These are phyloP conservation scores for Mycena amicta DNA, from an alignment of 768 basidiomycete species.

Conservation along the genomic window DNA sequence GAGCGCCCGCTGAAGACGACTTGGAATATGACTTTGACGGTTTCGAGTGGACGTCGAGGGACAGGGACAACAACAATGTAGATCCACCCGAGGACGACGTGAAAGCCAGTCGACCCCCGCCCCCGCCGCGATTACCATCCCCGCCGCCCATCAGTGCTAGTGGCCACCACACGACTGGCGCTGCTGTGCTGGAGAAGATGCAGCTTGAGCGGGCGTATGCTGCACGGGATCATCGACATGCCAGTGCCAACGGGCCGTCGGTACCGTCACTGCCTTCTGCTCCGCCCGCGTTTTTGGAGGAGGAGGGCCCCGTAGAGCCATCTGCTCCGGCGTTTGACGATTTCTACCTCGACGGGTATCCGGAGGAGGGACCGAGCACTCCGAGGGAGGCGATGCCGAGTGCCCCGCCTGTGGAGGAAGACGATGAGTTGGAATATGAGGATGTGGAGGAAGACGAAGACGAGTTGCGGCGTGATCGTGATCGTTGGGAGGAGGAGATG, in stretches of 20 bases:
- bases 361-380: conserved; percentile 14
- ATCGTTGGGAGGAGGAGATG: not conserved
- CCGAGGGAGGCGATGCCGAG: not conserved
- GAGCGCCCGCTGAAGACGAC: not conserved
- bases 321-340: conserved; percentile 3
- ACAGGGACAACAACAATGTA: not conserved
- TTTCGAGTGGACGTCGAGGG: not conserved
- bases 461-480: not conserved
- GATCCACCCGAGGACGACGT: not conserved
- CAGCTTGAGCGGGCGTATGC: conserved; percentile 20
- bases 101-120: not conserved
- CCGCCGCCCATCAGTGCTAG: not conserved
- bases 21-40: not conserved
- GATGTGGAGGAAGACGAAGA: not conserved
- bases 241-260: not conserved
- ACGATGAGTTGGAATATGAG: not conserved
- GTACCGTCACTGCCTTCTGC: not conserved
- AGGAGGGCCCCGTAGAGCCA: not conserved
- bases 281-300: not conserved
- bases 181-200: conserved; percentile 15
- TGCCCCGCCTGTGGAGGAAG: conserved; percentile 13
- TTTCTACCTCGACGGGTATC: not conserved
- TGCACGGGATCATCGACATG: not conserved
- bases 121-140: not conserved
- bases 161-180: not conserved